Evolutionary conservation across 2,329 filamentous ascomycete species (phyloP), one percentile per base, ranked within the genome.

Genomic region (Fonsecaea nubica): DNA sequence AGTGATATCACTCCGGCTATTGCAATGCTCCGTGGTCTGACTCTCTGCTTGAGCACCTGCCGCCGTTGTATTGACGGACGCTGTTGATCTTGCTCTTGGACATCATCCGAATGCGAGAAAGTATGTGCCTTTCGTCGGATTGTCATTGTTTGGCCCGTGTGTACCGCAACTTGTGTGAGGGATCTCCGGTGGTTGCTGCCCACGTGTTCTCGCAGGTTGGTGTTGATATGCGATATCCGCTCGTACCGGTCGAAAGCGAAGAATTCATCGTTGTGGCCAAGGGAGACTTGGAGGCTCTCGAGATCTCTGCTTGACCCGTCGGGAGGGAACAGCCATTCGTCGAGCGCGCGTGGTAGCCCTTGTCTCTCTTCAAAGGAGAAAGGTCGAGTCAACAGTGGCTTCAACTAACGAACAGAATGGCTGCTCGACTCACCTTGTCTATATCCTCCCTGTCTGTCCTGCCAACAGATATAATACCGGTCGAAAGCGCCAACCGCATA

Each of bases 401-500:
- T 42, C 38, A 15, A 7, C 1, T 9, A 42, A 38, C 8, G 12
- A 32, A 32, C 32, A 13, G 15, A 8, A 13, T 13, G n/a, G 69
- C 38, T 63, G 13, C 15, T 32, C 13, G 6, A 25, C 36, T 58
- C 25, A 78, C 77, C 77, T 75, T 79, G 77, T 54, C 71, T 73
- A 58, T 75, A 79, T 33, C 75, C 71, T 7, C 78, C 77, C 18
- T 70, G 69, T 45, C 70, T 72, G 18, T 74, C 78, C 64, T 75
- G 78, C 78, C 77, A 80, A 61, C 77, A 79, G 7, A 80, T 72
- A 56, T 78, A 80, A 62, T 79, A 79, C 54, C 77, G 71, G 52
- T 78, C 78, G 42, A 80, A 80, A 0, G 77, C 77, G 0, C 77
- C 78, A 58, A 79, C 77, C 0, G 77, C 78, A 62, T 77, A 78